A percentile compares a stretch with the other conserved stretches of the same genome.
Conservation (phyloP, 352 stramenopile genomes). For the Globisporangium spinosum region DNA sequence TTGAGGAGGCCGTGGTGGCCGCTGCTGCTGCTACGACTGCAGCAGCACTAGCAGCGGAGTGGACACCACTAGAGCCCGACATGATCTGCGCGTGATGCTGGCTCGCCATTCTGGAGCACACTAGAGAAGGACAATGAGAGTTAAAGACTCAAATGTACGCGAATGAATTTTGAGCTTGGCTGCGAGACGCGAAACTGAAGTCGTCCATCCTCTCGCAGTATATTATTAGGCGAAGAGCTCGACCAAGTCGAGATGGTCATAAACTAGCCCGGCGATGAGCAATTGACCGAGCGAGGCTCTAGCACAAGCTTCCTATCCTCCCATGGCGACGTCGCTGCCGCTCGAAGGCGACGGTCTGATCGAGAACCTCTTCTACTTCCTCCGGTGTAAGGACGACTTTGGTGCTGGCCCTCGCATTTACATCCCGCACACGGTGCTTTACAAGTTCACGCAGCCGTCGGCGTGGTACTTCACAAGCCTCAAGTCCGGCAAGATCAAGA, state of each 20-base stretch:
- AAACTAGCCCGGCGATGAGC: not conserved
- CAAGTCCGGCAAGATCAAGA: conserved; percentile 84
- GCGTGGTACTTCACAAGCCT: conserved; percentile 95
- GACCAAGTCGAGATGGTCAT: not conserved
- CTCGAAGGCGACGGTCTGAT: conserved; percentile 87
- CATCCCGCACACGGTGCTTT: conserved; percentile 93
- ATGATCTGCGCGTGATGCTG: not conserved
- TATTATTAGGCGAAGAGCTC: not conserved
- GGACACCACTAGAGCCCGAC: not conserved
- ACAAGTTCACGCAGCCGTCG: conserved; percentile 88
- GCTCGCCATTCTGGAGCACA: not conserved
- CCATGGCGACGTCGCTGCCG: conserved; percentile 54
- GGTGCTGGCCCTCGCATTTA: conserved; percentile 81
- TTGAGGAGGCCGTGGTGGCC: conserved; percentile 8
- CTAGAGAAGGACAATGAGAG: not conserved
- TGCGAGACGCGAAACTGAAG: not conserved
- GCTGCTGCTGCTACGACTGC: not conserved
- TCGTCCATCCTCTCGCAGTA: not conserved
- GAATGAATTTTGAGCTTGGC: not conserved
- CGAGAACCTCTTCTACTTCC: conserved; percentile 87
- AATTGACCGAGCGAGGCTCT: not conserved
- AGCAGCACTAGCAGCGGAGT: not conserved
- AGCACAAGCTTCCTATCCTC: too few species aligned
- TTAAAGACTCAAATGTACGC: not conserved
- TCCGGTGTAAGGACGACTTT: conserved; percentile 92